Evolutionary conservation across 177 flowering plant species (phyloP).

Genomic region (Telopea speciosissima): DNA sequence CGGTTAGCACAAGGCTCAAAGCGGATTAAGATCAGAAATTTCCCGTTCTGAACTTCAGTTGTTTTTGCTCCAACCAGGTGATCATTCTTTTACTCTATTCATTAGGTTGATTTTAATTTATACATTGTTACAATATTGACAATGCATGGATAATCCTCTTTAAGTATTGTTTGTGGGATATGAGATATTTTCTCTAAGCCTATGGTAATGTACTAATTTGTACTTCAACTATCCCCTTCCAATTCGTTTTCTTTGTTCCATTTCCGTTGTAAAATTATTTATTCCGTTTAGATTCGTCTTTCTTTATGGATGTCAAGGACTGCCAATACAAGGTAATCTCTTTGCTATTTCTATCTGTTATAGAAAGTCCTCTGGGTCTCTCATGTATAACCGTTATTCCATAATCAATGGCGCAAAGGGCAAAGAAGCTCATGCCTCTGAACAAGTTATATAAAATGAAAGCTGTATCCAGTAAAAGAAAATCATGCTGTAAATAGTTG

Average conservation of each 20-base stretch:
- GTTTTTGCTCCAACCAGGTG: neutral
- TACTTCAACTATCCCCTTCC: neutral
- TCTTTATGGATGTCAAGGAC: too few relatives aligned
- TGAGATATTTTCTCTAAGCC: neutral
- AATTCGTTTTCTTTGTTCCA: neutral
- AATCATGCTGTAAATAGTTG: neutral
- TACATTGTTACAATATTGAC: neutral
- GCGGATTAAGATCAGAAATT: constrained; percentile 28
- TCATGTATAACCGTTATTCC: neutral
- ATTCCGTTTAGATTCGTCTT: neutral
- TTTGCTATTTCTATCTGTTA: neutral
- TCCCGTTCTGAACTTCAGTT: constrained; percentile 43
- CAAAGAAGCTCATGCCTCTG: neutral
- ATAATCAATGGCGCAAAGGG: neutral
- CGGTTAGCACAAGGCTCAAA: constrained; percentile 54
- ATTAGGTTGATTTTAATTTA: neutral
- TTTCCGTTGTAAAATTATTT: too few relatives aligned
- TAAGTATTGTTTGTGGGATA: neutral
- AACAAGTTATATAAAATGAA: too few relatives aligned
- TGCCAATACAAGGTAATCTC: neutral
- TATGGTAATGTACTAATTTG: neutral
- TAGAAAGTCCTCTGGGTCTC: neutral
- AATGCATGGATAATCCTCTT: neutral
- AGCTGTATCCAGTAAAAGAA: neutral
- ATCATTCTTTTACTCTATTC: neutral